phyloP scores from a whole-genome alignment of 2,329 filamentous ascomycete species.

The Alternaria sp. region DNA sequence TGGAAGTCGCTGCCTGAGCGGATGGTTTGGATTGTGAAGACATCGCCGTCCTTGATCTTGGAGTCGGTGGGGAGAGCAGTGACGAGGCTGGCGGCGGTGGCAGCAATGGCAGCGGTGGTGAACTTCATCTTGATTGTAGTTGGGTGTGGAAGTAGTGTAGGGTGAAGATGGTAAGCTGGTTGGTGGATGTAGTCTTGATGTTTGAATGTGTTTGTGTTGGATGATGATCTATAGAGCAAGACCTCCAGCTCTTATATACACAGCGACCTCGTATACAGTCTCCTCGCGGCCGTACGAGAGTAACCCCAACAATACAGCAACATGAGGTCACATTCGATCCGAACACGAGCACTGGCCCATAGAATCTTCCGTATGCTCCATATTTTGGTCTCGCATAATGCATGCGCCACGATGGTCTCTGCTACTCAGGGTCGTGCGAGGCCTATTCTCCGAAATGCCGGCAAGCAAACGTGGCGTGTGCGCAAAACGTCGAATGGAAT shows the following conservation, averaged over 20 bases:
- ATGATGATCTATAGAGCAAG: slow-evolving; percentile 4
- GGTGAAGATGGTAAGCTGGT: slow-evolving; percentile 12
- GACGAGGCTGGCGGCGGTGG: slow-evolving; percentile 1
- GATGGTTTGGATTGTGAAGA: slow-evolving; percentile 60
- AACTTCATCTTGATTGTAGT: slow-evolving; percentile 8
- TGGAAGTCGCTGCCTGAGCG: slow-evolving; percentile 60
- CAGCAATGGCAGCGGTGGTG: slow-evolving; percentile 7
- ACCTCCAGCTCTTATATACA: slow-evolving; percentile 19
- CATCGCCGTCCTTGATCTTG: slow-evolving; percentile 33
- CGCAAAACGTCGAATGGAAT: slow-evolving; percentile 7
- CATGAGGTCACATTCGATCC: slow-evolving; percentile 26
- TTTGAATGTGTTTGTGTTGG: slow-evolving; percentile 7
- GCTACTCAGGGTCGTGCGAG: neutral
- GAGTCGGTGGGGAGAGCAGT: slow-evolving; percentile 20
- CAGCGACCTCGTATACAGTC: slow-evolving; percentile 1
- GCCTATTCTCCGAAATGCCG: neutral
- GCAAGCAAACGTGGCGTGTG: neutral
- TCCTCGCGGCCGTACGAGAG: neutral
- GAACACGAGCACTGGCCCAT: slow-evolving; percentile 17
- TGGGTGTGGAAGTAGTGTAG: slow-evolving; percentile 29
- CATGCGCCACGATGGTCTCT: slow-evolving; percentile 2
- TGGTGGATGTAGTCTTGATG: neutral
- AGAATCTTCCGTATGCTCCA: slow-evolving; percentile 14
- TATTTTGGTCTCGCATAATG: slow-evolving; percentile 1
- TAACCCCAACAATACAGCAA: slow-evolving; percentile 12